A percentile compares a stretch with the other conserved stretches of the same genome.
These are phyloP conservation scores for Colletotrichum lentis DNA, from an alignment of 2,329 filamentous ascomycete species.

Conservation along the genomic window DNA sequence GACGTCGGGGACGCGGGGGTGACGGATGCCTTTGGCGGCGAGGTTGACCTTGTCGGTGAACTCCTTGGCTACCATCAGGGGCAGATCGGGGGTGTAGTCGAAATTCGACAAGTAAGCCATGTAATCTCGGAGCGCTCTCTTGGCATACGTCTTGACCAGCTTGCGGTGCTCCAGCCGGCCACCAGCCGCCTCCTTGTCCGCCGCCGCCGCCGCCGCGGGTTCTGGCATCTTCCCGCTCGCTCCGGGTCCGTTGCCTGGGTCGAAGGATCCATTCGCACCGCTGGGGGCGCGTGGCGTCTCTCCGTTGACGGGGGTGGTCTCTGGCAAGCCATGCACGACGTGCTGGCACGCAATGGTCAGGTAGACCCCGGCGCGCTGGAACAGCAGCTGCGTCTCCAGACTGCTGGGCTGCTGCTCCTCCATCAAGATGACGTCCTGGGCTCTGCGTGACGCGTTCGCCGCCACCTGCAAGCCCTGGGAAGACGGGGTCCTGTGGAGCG, in stretches of 20 bases:
- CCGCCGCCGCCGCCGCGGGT: conserved; percentile 52
- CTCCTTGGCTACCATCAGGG: conserved; percentile 65
- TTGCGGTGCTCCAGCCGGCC: conserved; percentile 63
- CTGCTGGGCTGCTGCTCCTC: conserved; percentile 72
- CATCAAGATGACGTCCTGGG: conserved; percentile 49
- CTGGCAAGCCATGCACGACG: conserved; percentile 63
- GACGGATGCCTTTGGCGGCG: conserved; percentile 58
- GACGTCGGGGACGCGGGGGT: conserved; percentile 44
- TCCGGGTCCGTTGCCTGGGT: conserved; percentile 18
- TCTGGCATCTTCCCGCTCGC: background rate
- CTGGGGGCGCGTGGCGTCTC: conserved; percentile 17
- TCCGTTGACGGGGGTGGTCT: conserved; percentile 14
- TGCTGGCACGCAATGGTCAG: conserved; percentile 74
- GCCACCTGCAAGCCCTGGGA: conserved; percentile 59
- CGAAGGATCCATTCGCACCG: background rate
- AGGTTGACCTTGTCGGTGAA: conserved; percentile 66
- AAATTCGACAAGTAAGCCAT: conserved; percentile 75
- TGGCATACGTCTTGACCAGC: conserved; percentile 76
- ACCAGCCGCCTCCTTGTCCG: conserved; percentile 56
- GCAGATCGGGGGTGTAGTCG: conserved; percentile 79
- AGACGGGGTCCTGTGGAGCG: conserved; percentile 56
- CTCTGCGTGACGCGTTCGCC: conserved; percentile 41
- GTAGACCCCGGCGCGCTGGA: conserved; percentile 78
- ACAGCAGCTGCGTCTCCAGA: conserved; percentile 76
- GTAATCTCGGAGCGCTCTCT: conserved; percentile 79